These are phyloP conservation scores for Pseudogymnoascus sp. DNA, from an alignment of 2,329 filamentous ascomycete genomes.

Conservation along the genomic window DNA sequence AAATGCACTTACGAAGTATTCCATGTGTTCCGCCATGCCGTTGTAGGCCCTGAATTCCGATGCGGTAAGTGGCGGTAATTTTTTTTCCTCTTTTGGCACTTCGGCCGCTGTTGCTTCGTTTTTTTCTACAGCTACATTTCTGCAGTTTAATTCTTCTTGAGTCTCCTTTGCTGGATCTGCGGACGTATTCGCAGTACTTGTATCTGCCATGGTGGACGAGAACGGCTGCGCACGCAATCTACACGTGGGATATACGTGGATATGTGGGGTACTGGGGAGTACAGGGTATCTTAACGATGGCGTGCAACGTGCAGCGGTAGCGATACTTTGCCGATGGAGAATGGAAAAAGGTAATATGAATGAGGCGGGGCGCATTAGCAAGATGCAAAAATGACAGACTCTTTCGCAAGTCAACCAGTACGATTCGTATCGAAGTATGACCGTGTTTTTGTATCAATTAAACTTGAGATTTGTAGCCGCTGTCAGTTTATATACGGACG, in stretches of 20 bases:
- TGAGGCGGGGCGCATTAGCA: constrained; percentile 1
- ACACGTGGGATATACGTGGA: background rate
- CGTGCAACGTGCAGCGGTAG: background rate
- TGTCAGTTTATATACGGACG: background rate
- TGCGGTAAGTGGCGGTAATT: constrained; percentile 44
- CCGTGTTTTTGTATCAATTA: background rate
- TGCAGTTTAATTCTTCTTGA: background rate
- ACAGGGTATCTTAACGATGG: constrained; percentile 1
- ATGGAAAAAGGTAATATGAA: background rate
- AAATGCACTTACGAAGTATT: constrained; percentile 43
- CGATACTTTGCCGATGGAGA: background rate
- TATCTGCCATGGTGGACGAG: constrained; percentile 13
- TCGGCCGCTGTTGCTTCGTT: background rate
- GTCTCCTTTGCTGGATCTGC: background rate
- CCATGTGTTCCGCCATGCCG: constrained; percentile 54
- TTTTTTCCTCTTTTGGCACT: background rate
- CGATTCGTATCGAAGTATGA: background rate
- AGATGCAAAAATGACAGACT: background rate
- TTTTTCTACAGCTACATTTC: constrained; percentile 1
- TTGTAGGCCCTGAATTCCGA: constrained; percentile 54
- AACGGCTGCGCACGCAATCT: background rate
- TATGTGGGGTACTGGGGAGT: background rate
- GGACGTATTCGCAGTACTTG: background rate
- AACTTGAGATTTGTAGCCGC: background rate
- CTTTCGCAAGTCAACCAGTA: background rate